Conservation (phyloP, 495 filamentous ascomycete genomes). For the Aspergillus kassunensis region DNA sequence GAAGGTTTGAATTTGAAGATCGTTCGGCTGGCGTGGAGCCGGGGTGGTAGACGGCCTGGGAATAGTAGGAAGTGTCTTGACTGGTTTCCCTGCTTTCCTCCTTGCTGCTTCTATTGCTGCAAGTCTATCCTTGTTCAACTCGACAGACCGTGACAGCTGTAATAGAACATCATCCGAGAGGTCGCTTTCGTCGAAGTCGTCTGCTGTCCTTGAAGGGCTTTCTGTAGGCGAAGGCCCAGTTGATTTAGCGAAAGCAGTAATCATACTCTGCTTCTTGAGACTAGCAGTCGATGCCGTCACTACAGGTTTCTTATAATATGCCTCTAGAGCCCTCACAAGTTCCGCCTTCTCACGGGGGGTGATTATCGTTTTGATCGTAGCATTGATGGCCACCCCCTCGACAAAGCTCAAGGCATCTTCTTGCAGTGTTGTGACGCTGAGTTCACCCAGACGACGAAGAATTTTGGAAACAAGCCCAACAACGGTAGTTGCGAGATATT, state of each 20-base stretch:
- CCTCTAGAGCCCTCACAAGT: constrained; percentile 71
- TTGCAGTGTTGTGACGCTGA: constrained; percentile 61
- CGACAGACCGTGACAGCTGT: constrained; percentile 45
- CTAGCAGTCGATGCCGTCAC: constrained; percentile 42
- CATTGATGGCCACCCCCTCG: constrained; percentile 55
- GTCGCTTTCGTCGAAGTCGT: constrained; percentile 41
- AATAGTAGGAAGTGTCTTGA: constrained; percentile 34
- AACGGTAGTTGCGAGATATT: constrained; percentile 71
- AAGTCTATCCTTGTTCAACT: constrained; percentile 44
- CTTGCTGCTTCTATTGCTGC: constrained; percentile 33
- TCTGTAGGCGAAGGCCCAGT: constrained; percentile 33
- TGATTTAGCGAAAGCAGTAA: constrained; percentile 59
- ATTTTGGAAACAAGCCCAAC: constrained; percentile 68
- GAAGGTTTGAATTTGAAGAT: constrained; percentile 45
- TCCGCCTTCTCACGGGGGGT: constrained; percentile 75
- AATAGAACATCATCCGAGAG: constrained; percentile 41
- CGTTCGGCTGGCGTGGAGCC: constrained; percentile 32
- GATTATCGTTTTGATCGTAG: constrained; percentile 65
- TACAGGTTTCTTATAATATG: constrained; percentile 60
- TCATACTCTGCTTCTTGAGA: constrained; percentile 59
- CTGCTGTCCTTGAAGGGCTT: constrained; percentile 31
- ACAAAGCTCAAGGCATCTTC: constrained; percentile 57
- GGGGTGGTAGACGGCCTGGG: constrained; percentile 24
- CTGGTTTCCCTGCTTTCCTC: constrained; percentile 31
- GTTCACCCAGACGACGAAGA: constrained; percentile 65